These are phyloP conservation scores for Leptoxyphium fumago DNA, from an alignment of 2,329 filamentous ascomycete genomes.

Conservation along the genomic window DNA sequence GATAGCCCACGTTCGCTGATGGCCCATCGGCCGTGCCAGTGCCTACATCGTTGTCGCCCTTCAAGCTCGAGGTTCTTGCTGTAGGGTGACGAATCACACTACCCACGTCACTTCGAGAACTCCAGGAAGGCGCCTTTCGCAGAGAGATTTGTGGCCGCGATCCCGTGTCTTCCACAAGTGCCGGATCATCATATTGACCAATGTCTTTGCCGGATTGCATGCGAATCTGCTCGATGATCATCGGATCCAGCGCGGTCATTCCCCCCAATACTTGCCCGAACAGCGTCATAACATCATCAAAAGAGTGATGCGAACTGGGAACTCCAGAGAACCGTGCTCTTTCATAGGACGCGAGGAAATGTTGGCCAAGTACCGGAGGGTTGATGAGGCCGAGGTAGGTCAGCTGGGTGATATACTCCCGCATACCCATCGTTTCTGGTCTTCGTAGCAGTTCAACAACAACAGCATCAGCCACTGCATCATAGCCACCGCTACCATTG, in stretches of 20 bases:
- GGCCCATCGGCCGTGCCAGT: too few species aligned
- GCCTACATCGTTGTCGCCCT: too few species aligned
- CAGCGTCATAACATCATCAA: constrained; percentile 65
- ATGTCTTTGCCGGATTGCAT: constrained; percentile 14
- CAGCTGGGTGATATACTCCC: constrained; percentile 65
- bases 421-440: constrained; percentile 54
- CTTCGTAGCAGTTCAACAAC: constrained; percentile 60
- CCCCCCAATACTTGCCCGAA: constrained; percentile 68
- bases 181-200: not conserved
- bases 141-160: too few species aligned
- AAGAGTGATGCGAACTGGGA: constrained; percentile 53
- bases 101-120: too few species aligned
- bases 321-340: constrained; percentile 64
- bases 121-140: too few species aligned
- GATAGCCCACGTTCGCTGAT: too few species aligned
- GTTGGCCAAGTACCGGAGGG: constrained; percentile 32
- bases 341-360: constrained; percentile 69
- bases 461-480: constrained; percentile 11
- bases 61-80: too few species aligned
- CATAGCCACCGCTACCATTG: constrained; percentile 22
- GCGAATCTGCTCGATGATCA: constrained; percentile 31
- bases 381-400: constrained; percentile 49
- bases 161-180: too few species aligned
- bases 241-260: constrained; percentile 51
- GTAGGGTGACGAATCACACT: too few species aligned